Evolutionary conservation across 371 early-diverging fungal genomes (phyloP).

Genomic region (Mortierella sp.): DNA sequence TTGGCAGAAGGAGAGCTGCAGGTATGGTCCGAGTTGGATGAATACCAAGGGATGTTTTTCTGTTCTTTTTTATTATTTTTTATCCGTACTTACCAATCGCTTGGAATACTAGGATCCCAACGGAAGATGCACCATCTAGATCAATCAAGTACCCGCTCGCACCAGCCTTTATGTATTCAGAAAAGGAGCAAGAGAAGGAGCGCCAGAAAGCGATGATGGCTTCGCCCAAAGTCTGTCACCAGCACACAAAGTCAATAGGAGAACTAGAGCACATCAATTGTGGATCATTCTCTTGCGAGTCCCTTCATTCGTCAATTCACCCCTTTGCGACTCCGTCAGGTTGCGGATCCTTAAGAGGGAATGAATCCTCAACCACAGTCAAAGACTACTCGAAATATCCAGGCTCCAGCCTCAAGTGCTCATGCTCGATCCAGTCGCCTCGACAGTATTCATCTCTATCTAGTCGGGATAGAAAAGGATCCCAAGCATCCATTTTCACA

Average conservation of each 20-base stretch:
- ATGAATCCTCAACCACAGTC: not conserved
- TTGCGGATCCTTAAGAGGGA: not conserved
- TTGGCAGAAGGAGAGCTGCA: conserved; percentile 18
- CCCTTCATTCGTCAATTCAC: too few species aligned
- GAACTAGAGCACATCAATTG: too few species aligned
- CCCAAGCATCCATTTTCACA: too few species aligned
- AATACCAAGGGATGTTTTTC: not conserved
- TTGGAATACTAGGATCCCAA: not conserved
- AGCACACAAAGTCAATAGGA: too few species aligned
- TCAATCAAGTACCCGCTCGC: conserved; percentile 1
- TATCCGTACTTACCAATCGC: not conserved
- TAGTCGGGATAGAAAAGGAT: too few species aligned
- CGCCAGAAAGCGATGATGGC: too few species aligned
- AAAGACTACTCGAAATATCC: not conserved
- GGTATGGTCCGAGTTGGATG: not conserved
- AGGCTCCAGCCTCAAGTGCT: too few species aligned
- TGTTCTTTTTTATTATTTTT: not conserved
- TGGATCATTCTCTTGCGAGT: too few species aligned
- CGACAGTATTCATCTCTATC: too few species aligned
- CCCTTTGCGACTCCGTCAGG: not conserved
- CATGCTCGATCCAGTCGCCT: too few species aligned
- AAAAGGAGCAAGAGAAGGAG: conserved; percentile 1
- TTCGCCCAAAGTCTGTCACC: too few species aligned
- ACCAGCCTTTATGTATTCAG: not conserved
- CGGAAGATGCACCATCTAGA: conserved; percentile 5